Evolutionary conservation across 179 eudicot genomes (phyloP).

Genomic region (Sideroxylon spinosum): DNA sequence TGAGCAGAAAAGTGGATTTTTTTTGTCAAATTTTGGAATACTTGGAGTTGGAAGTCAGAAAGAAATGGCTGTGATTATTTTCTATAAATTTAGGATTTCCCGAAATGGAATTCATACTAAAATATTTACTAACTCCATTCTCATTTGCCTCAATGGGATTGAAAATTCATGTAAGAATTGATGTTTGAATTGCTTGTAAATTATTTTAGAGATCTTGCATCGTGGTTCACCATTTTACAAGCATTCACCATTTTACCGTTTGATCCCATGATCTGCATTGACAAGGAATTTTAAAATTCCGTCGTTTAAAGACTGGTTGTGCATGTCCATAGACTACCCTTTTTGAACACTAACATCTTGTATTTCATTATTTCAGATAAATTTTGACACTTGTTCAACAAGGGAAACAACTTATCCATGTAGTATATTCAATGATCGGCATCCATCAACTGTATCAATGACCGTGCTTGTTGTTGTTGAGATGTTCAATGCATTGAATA

Average conservation of each 20-base stretch:
- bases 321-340: not conserved
- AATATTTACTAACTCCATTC: not conserved
- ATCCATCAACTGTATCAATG: slow-evolving; percentile 98
- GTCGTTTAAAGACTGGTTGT: not conserved
- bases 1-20: not conserved
- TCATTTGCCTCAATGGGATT: not conserved
- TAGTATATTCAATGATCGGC: slow-evolving; percentile 78
- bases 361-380: slow-evolving; percentile 57
- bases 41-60: not conserved
- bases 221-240: not conserved
- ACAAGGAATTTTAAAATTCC: not conserved
- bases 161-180: not conserved
- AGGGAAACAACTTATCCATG: slow-evolving; percentile 83
- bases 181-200: not conserved
- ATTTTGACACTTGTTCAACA: slow-evolving; percentile 82
- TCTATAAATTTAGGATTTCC: not conserved
- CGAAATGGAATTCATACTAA: not conserved
- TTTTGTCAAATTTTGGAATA: not conserved
- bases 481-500: slow-evolving; percentile 98
- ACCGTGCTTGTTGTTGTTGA: slow-evolving; percentile 98
- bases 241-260: not conserved
- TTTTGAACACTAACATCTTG: slow-evolving; percentile 16
- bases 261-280: not conserved
- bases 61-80: not conserved
- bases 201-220: not conserved